Evolutionary conservation across 2,329 filamentous ascomycete genomes (phyloP), one percentile per base, ranked within the genome.

Genomic region (Aureobasidium zeae): DNA sequence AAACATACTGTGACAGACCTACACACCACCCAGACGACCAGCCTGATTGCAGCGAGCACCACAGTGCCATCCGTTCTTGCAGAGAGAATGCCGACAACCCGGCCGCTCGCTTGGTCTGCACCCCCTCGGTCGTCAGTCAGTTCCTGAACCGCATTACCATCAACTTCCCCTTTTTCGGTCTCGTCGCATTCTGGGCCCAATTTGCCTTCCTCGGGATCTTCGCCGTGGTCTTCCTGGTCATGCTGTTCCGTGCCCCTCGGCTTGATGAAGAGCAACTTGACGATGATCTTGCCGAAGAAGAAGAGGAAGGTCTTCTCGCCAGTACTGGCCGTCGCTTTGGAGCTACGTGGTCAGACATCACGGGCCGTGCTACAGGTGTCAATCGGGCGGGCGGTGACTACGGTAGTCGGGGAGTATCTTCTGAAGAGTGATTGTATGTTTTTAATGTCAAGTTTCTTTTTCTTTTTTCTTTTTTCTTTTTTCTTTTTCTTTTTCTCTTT

Each of bases 101-200:
- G n/a, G 72, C 74, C n/a, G 83, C 86, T 3, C 76, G 76, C 52
- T 74, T 80, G 48, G 81, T 94, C 16, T 98, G 91, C 71, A 96
- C 88, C 1, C 87, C 91, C 0, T 89, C 82, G 16, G 80, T 95
- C 26, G 83, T 88, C 61, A 91, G 85, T 48, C 94, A 86, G 0
- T 94, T 98, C 64, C 72, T 98, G 51, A 95, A 96, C 63, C 80
- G 88, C 32, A 77, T 95, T 48, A 88, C 85, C 16, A 76, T 94
- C 57, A 94, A 93, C 59, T 98, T 91, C 73, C 88, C 91, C 5
- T 86, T 95, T 59, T 94, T 98, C 57, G 91, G 91, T 9, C 79
- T 82, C 9, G 68, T 96, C n/a, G 76, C 86, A 53, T 98, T 96
- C 63, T 98, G 88, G 87, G 85, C 87, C 0, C 91, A 98, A 57